These are phyloP conservation scores for Neofusicoccum sp. DNA, from an alignment of 2,329 filamentous ascomycete species.

Conservation along the genomic window DNA sequence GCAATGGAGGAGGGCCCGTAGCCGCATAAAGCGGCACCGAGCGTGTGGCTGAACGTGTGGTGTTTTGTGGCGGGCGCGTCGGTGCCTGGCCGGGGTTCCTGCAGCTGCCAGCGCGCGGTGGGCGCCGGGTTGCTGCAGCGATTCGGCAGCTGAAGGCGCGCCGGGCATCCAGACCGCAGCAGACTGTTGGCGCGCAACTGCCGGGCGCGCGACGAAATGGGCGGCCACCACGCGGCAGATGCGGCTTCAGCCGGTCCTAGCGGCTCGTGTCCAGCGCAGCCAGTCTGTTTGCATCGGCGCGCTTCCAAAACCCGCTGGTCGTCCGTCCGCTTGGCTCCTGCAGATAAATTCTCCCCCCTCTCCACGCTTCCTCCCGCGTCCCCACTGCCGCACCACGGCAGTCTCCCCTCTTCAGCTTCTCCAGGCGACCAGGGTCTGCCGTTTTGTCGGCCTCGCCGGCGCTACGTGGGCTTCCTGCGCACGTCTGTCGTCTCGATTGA, in stretches of 20 bases:
- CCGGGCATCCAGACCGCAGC: neutral
- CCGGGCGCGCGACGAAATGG: neutral
- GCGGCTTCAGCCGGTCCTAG: conserved; percentile 5
- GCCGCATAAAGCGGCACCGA: too few relatives aligned
- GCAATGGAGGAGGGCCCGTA: neutral
- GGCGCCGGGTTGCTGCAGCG: neutral
- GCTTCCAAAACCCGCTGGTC: neutral
- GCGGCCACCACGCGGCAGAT: neutral
- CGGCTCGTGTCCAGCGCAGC: neutral
- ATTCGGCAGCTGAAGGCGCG: neutral
- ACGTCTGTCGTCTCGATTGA: neutral
- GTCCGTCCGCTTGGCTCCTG: neutral
- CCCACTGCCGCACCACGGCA: conserved; percentile 1
- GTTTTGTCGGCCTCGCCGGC: neutral
- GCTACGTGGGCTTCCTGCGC: neutral
- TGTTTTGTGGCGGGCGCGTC: conserved; percentile 8
- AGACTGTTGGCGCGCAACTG: neutral
- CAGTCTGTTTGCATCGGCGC: neutral
- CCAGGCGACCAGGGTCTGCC: neutral
- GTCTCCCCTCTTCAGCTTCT: neutral
- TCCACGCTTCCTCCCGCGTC: neutral
- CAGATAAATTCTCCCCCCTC: neutral
- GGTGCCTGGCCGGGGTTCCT: neutral
- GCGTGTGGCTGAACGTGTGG: neutral
- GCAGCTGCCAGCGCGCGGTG: neutral